phyloP scores from a whole-genome alignment of 2,329 filamentous ascomycete genomes.

The Alternaria triticina region DNA sequence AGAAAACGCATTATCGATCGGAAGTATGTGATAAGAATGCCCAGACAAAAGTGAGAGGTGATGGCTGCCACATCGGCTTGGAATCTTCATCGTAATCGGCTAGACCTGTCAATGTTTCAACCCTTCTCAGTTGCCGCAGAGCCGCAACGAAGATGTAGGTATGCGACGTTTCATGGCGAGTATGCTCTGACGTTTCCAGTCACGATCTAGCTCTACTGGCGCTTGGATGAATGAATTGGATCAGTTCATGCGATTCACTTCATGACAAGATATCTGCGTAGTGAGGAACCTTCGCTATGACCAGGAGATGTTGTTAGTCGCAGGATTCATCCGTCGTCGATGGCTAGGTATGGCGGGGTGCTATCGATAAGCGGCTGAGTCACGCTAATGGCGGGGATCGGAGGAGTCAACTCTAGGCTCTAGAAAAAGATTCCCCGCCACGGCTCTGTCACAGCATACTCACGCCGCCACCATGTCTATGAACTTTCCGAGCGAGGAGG shows the following conservation, averaged over 20 bases:
- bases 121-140: background rate
- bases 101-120: constrained; percentile 20
- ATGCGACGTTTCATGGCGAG: constrained; percentile 1
- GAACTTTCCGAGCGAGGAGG: constrained; percentile 91
- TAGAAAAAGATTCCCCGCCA: constrained; percentile 39
- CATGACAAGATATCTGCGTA: background rate
- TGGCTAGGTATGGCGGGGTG: background rate
- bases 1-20: background rate
- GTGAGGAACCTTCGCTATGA: background rate
- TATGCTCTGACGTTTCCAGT: background rate
- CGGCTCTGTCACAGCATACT: constrained; percentile 22
- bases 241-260: background rate
- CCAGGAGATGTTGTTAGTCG: background rate
- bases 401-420: constrained; percentile 30
- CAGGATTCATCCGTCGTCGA: background rate
- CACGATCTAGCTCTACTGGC: background rate
- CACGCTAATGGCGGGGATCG: constrained; percentile 22
- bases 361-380: constrained; percentile 34
- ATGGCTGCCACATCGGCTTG: background rate
- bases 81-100: background rate
- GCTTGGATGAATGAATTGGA: no score
- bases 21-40: background rate
- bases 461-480: constrained; percentile 70
- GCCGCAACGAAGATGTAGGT: background rate
- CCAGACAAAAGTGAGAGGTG: background rate